A percentile compares a stretch with the other conserved stretches of the same genome.
phyloP scores from a whole-genome alignment of 2,329 filamentous ascomycete genomes.

The Colletotrichum cereale region DNA sequence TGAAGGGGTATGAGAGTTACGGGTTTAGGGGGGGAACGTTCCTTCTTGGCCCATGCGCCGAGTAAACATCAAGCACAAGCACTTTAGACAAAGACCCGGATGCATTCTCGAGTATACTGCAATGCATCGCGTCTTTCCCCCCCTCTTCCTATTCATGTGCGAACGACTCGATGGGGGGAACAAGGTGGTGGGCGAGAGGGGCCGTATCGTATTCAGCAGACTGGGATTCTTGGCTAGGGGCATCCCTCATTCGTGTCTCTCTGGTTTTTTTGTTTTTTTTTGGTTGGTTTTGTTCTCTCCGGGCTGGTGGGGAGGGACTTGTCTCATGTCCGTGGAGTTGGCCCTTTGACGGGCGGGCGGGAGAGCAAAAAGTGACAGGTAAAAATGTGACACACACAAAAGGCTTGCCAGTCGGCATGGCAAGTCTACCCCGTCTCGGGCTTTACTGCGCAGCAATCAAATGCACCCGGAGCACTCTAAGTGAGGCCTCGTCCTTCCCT shows the following conservation, averaged over 20 bases:
- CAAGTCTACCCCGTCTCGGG: constrained; percentile 2
- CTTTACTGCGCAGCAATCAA: constrained; percentile 16
- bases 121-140: constrained; percentile 1
- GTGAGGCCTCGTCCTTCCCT: constrained; percentile 10
- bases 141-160: no score
- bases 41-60: background rate
- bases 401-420: background rate
- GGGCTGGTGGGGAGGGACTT: constrained; percentile 16
- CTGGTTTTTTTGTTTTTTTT: no score
- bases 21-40: background rate
- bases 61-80: background rate
- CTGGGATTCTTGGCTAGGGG: background rate
- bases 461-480: constrained; percentile 5
- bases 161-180: constrained; percentile 8
- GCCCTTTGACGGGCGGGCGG: constrained; percentile 9
- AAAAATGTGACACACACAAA: constrained; percentile 7
- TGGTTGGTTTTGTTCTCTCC: background rate
- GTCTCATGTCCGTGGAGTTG: constrained; percentile 34
- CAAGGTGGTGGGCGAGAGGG: constrained; percentile 9
- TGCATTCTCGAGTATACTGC: background rate
- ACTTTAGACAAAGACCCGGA: background rate
- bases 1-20: background rate
- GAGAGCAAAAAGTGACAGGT: constrained; percentile 3
- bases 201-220: background rate
- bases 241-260: constrained; percentile 3